Percentiles rank a stretch among this genome's conserved stretches.
Evolutionary conservation across 495 filamentous ascomycete genomes (phyloP).

Genomic region (Aspergillus indologenus): DNA sequence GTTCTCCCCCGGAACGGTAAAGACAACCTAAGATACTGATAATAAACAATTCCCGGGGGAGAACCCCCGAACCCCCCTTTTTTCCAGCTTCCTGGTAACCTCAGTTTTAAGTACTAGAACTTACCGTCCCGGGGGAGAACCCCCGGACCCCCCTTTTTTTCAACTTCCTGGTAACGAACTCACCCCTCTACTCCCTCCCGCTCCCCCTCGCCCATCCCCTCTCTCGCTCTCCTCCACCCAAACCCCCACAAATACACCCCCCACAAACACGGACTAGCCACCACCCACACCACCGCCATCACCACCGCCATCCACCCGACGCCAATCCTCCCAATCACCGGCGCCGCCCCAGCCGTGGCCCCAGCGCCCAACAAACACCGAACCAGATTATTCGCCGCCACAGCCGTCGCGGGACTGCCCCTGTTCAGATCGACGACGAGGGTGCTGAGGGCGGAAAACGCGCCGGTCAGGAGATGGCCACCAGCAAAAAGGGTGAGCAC

Average conservation of each 20-base stretch:
- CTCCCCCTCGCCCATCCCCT: too few relatives aligned
- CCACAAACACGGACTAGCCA: slow-evolving; percentile 33
- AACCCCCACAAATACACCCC: slow-evolving; percentile 32
- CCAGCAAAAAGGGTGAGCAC: slow-evolving; percentile 42
- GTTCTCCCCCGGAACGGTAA: too few relatives aligned
- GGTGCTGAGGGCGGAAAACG: slow-evolving; percentile 33
- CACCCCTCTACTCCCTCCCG: neutral
- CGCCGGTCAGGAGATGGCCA: slow-evolving; percentile 28
- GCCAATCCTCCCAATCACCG: slow-evolving; percentile 43
- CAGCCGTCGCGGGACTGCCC: slow-evolving; percentile 38
- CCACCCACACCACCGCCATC: slow-evolving; percentile 31
- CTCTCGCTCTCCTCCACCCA: slow-evolving; percentile 39
- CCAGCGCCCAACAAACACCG: slow-evolving; percentile 46
- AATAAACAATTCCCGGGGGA: too few relatives aligned
- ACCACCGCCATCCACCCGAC: slow-evolving; percentile 48
- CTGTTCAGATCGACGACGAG: slow-evolving; percentile 47
- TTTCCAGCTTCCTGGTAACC: too few relatives aligned
- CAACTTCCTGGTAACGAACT: too few relatives aligned
- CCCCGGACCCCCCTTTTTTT: too few relatives aligned
- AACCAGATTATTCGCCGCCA: slow-evolving; percentile 47
- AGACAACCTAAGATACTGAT: too few relatives aligned
- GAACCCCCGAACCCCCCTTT: neutral
- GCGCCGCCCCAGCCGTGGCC: slow-evolving; percentile 35
- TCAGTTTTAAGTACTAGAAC: too few relatives aligned
- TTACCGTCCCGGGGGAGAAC: too few relatives aligned